Evolutionary conservation across 176 grass and related monocot species (phyloP).

Genomic region (Chloris gayana): DNA sequence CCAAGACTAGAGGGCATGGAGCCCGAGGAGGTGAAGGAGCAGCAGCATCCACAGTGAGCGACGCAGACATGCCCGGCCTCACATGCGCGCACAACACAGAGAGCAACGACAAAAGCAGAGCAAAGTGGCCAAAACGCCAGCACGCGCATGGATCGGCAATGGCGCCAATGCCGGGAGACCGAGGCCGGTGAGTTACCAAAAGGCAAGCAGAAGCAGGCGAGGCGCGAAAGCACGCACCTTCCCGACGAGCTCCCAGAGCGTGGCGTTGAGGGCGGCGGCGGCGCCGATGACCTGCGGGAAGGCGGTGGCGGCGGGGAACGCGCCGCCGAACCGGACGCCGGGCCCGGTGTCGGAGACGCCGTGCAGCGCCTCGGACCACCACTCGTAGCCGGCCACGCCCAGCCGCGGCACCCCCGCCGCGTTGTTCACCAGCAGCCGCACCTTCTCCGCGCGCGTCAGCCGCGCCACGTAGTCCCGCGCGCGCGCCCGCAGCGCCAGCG

Average conservation of each 20-base stretch:
- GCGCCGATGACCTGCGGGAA: constrained; percentile 94
- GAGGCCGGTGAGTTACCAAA: too few relatives aligned
- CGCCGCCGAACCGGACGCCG: constrained; percentile 67
- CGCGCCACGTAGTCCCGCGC: constrained; percentile 62
- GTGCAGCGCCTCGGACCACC: constrained; percentile 98
- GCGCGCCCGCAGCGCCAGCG: constrained; percentile 30
- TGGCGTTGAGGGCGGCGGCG: constrained; percentile 78
- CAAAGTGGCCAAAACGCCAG: too few relatives aligned
- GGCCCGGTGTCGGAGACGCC: constrained; percentile 65
- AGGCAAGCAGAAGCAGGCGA: background rate
- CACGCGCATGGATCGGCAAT: too few relatives aligned
- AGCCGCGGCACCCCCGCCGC: constrained; percentile 70
- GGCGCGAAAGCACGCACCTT: background rate
- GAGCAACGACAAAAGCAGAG: too few relatives aligned
- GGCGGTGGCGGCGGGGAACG: constrained; percentile 78
- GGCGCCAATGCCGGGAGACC: too few relatives aligned
- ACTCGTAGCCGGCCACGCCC: constrained; percentile 66
- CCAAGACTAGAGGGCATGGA: too few relatives aligned
- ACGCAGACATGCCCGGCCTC: too few relatives aligned
- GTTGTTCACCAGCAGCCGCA: constrained; percentile 77
- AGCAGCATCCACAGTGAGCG: too few relatives aligned
- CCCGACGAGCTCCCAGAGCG: constrained; percentile 89
- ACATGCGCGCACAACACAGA: too few relatives aligned
- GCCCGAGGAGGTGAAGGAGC: too few relatives aligned
- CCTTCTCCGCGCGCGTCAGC: constrained; percentile 75